These are phyloP conservation scores for Chenopodium album DNA, from an alignment of 148 eudicot species.

Conservation along the genomic window DNA sequence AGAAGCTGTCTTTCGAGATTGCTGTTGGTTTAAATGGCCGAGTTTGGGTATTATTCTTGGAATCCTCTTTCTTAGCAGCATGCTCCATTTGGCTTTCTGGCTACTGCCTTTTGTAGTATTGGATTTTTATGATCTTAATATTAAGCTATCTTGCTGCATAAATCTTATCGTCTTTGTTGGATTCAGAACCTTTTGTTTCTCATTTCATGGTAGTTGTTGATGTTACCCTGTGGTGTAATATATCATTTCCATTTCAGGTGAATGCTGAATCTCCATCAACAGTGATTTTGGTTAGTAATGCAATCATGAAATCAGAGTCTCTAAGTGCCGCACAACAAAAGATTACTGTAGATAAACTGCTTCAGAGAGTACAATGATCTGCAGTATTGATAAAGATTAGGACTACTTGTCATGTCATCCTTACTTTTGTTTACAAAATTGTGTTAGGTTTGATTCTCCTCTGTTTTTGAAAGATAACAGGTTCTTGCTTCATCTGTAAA, in stretches of 20 bases:
- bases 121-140: background rate
- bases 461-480: background rate
- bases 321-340: slow-evolving; percentile 68
- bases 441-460: background rate
- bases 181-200: background rate
- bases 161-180: background rate
- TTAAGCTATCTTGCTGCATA: background rate
- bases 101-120: background rate
- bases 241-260: slow-evolving; percentile 44
- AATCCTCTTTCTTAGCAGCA: background rate
- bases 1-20: slow-evolving; percentile 87
- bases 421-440: background rate
- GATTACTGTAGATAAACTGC: slow-evolving; percentile 66
- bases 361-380: slow-evolving; percentile 51
- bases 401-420: background rate
- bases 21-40: slow-evolving; percentile 94
- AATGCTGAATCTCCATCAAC: slow-evolving; percentile 69
- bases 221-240: background rate
- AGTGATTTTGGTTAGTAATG: slow-evolving; percentile 69
- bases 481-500: background rate
- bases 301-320: slow-evolving; percentile 74
- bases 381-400: background rate
- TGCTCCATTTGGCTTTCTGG: background rate
- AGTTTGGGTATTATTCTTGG: slow-evolving; percentile 69
- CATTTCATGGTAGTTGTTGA: background rate